A percentile compares a stretch with the other conserved stretches of the same genome.
Conservation (phyloP, 2,329 filamentous ascomycete species). For the Coniochaeta sp. region DNA sequence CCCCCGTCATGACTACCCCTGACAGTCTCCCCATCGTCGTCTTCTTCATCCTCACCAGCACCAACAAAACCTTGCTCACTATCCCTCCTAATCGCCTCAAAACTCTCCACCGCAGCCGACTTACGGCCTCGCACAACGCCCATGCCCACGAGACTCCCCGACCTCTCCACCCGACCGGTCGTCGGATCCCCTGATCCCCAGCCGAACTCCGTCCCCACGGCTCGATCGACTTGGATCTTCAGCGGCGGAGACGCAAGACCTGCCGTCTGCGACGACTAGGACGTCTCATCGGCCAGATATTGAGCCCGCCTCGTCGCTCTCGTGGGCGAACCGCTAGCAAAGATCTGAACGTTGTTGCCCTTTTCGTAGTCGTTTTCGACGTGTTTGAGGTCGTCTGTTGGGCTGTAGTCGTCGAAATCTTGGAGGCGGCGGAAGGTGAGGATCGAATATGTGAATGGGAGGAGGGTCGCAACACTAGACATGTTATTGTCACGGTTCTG, state of each 20-base stretch:
- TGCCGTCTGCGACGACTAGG: conserved; percentile 3
- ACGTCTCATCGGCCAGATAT: conserved; percentile 13
- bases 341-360: conserved; percentile 15
- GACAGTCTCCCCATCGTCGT: background rate
- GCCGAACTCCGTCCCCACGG: conserved; percentile 24
- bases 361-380: conserved; percentile 28
- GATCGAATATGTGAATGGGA: conserved; percentile 38
- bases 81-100: background rate
- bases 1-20: background rate
- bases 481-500: background rate
- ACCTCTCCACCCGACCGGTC: background rate
- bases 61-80: background rate
- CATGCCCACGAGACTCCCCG: background rate
- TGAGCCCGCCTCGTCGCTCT: conserved; percentile 9
- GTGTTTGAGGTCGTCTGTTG: conserved; percentile 40
- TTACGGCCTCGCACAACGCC: background rate
- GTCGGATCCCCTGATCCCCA: conserved; percentile 14
- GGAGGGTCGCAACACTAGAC: conserved; percentile 30
- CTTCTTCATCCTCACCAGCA: background rate
- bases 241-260: conserved; percentile 6
- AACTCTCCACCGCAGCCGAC: background rate
- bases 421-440: conserved; percentile 39
- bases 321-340: conserved; percentile 1
- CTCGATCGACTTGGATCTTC: conserved; percentile 21
- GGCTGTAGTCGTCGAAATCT: conserved; percentile 41